phyloP scores from a whole-genome alignment of 1,284 basidiomycete species.

The Rhodotorula sp. region DNA sequence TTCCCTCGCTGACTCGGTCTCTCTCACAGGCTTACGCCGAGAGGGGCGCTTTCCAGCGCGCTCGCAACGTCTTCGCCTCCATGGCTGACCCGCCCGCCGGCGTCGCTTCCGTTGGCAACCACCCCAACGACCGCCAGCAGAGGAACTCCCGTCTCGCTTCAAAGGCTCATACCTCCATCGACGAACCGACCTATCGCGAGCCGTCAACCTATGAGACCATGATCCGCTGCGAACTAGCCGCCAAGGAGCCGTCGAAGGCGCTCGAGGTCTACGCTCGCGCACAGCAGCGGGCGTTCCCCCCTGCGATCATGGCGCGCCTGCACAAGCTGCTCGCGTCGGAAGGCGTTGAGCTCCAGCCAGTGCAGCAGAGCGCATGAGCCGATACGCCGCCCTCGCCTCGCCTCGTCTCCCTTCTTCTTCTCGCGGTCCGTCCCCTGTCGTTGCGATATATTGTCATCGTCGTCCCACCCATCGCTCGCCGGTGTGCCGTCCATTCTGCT shows the following conservation, averaged over 20 bases:
- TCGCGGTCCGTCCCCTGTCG: no score
- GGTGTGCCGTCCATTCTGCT: no score
- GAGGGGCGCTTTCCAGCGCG: slow-evolving; percentile 65
- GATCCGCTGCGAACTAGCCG: slow-evolving; percentile 84
- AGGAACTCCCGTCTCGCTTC: slow-evolving; percentile 48
- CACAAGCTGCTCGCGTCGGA: no score
- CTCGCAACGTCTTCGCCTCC: slow-evolving; percentile 77
- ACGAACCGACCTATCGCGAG: slow-evolving; percentile 78
- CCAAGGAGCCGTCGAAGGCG: slow-evolving; percentile 70
- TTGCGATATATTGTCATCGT: no score
- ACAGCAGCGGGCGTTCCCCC: slow-evolving; percentile 60
- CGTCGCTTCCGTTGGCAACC: slow-evolving; percentile 84
- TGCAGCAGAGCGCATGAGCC: no score
- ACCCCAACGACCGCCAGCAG: slow-evolving; percentile 57
- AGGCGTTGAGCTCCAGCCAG: no score
- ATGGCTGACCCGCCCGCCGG: slow-evolving; percentile 82
- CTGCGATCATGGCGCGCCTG: slow-evolving; percentile 1
- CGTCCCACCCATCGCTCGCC: no score
- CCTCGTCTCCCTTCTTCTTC: no score
- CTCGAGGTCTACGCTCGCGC: slow-evolving; percentile 70
- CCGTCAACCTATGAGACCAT: slow-evolving; percentile 67
- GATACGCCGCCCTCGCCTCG: no score
- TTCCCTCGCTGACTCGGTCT: neutral
- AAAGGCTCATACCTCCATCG: neutral
- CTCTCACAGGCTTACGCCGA: slow-evolving; percentile 64